Evolutionary conservation across 352 stramenopile genomes (phyloP).

Genomic region (Phytopythium oedochilum): DNA sequence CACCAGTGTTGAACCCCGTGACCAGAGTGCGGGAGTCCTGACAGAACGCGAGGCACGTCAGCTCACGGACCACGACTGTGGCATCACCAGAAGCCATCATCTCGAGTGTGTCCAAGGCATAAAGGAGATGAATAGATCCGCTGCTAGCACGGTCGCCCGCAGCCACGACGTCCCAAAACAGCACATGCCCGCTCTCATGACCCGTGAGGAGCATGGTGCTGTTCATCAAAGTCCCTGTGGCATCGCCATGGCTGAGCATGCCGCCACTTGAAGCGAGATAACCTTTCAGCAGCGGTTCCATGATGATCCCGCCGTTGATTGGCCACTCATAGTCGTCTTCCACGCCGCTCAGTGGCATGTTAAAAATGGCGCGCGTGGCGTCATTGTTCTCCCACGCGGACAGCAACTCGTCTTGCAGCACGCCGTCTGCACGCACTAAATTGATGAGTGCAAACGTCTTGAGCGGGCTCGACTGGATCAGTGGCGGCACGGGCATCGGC

Average conservation of each 20-base stretch:
- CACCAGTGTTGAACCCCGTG: constrained; percentile 46
- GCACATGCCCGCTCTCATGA: constrained; percentile 44
- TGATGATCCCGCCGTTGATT: constrained; percentile 53
- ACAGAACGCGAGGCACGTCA: constrained; percentile 51
- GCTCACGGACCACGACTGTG: constrained; percentile 5
- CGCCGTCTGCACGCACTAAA: constrained; percentile 26
- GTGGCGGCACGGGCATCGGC: constrained; percentile 24
- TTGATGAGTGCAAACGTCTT: constrained; percentile 40
- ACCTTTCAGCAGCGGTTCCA: constrained; percentile 46
- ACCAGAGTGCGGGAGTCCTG: constrained; percentile 34
- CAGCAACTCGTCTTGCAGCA: constrained; percentile 42
- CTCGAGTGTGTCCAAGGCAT: constrained; percentile 32
- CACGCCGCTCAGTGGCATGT: constrained; percentile 13
- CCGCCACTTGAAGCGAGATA: constrained; percentile 29
- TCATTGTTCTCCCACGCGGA: constrained; percentile 29
- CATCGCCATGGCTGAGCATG: constrained; percentile 11
- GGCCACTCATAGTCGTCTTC: constrained; percentile 65
- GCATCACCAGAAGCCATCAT: not conserved
- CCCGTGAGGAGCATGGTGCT: constrained; percentile 52
- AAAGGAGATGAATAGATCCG: constrained; percentile 46
- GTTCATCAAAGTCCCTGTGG: constrained; percentile 22
- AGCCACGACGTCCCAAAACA: constrained; percentile 60
- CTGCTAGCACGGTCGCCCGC: constrained; percentile 45
- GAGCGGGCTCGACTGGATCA: constrained; percentile 52
- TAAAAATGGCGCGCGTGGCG: constrained; percentile 25